Conservation (phyloP, 192 early-diverging fungal genomes). For the Radiomyces spectabilis region DNA sequence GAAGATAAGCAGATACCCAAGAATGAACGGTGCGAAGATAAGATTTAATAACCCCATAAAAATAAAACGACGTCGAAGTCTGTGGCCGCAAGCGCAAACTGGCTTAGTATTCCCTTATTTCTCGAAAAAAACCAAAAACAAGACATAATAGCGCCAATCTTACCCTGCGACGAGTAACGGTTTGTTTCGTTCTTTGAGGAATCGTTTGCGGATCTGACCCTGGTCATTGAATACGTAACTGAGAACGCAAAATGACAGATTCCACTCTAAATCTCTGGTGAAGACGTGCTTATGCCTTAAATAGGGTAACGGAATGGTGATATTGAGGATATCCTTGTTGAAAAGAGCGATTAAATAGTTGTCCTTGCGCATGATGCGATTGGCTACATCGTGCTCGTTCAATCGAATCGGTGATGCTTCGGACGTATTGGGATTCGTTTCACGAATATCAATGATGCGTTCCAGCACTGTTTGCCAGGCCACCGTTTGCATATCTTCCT, state of each 20-base stretch:
- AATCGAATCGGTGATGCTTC: slow-evolving; percentile 47
- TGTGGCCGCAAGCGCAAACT: slow-evolving; percentile 10
- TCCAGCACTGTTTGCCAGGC: slow-evolving; percentile 80
- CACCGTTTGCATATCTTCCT: slow-evolving; percentile 80
- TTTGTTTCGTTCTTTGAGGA: slow-evolving; percentile 67
- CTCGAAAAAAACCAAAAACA: slow-evolving; percentile 9
- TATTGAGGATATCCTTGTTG: slow-evolving; percentile 84
- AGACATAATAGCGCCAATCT: slow-evolving; percentile 1
- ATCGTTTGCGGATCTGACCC: slow-evolving; percentile 74
- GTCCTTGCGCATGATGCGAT: slow-evolving; percentile 94
- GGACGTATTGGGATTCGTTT: slow-evolving; percentile 51
- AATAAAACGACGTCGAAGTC: slow-evolving; percentile 69
- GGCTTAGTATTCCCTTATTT: slow-evolving; percentile 10
- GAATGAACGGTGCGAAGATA: slow-evolving; percentile 81
- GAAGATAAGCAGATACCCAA: slow-evolving; percentile 70
- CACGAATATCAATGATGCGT: slow-evolving; percentile 64
- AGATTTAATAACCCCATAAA: slow-evolving; percentile 85
- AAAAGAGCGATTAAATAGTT: slow-evolving; percentile 96
- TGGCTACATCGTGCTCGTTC: slow-evolving; percentile 72
- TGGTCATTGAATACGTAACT: slow-evolving; percentile 85
- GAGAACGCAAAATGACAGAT: slow-evolving; percentile 77
- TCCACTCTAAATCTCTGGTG: slow-evolving; percentile 90
- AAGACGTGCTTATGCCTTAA: slow-evolving; percentile 54
- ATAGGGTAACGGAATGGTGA: slow-evolving; percentile 62
- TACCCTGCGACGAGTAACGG: slow-evolving; percentile 62